Percentiles rank a stretch among this genome's conserved stretches.
Evolutionary conservation across 495 filamentous ascomycete species (phyloP).

Genomic region (Tuber melanosporum): DNA sequence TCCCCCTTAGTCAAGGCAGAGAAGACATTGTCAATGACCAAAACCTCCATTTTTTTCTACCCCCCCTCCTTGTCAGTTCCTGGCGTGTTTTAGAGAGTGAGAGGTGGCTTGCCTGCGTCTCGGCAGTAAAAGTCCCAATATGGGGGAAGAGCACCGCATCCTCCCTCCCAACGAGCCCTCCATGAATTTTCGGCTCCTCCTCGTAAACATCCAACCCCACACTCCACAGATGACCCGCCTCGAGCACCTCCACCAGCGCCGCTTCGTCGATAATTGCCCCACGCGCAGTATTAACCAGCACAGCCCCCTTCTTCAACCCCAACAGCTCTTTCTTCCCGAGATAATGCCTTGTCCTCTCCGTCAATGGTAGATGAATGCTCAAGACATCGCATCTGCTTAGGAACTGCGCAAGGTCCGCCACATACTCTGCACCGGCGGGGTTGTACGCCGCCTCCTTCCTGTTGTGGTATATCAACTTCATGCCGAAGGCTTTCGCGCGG

Average conservation of each 20-base stretch:
- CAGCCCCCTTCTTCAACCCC: slow-evolving; percentile 60
- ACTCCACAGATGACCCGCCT: slow-evolving; percentile 55
- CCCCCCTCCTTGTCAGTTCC: background rate
- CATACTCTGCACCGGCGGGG: slow-evolving; percentile 49
- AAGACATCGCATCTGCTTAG: slow-evolving; percentile 57
- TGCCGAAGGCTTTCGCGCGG: slow-evolving; percentile 64
- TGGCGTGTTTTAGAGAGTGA: background rate
- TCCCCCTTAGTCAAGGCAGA: slow-evolving; percentile 58
- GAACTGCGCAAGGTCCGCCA: slow-evolving; percentile 50
- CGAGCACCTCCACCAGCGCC: slow-evolving; percentile 58
- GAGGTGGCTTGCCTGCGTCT: slow-evolving; percentile 47
- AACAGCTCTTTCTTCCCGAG: slow-evolving; percentile 55
- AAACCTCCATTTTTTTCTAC: slow-evolving; percentile 54
- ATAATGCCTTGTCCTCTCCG: slow-evolving; percentile 59
- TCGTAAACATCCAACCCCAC: slow-evolving; percentile 66
- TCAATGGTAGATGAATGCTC: slow-evolving; percentile 62
- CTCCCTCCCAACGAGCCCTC: slow-evolving; percentile 54
- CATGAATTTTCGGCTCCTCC: slow-evolving; percentile 60
- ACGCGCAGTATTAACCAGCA: slow-evolving; percentile 65
- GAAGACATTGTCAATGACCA: slow-evolving; percentile 57
- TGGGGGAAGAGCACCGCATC: slow-evolving; percentile 61
- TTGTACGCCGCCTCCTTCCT: slow-evolving; percentile 82
- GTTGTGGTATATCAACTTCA: slow-evolving; percentile 98
- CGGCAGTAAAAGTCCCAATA: slow-evolving; percentile 62
- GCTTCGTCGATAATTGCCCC: slow-evolving; percentile 65